Evolutionary conservation across 352 stramenopile genomes (phyloP).

Genomic region (Discostella stelligera): DNA sequence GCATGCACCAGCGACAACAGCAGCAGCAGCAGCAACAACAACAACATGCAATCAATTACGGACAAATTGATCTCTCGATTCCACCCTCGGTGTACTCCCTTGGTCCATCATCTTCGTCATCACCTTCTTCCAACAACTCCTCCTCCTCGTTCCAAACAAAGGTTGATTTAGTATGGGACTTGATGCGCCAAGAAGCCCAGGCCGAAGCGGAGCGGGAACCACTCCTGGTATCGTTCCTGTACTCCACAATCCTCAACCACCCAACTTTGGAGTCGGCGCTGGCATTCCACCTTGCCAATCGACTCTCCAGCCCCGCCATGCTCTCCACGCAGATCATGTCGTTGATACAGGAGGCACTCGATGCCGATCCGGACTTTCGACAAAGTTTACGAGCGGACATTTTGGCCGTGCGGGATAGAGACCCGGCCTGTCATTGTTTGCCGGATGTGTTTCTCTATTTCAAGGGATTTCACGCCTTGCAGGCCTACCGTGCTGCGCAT

Average conservation of each 20-base stretch:
- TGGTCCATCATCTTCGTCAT: neutral
- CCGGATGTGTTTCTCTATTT: slow-evolving; percentile 80
- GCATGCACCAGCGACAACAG: no score
- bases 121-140: neutral
- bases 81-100: slow-evolving; percentile 54
- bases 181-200: slow-evolving; percentile 65
- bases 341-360: slow-evolving; percentile 62
- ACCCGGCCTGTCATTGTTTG: slow-evolving; percentile 71
- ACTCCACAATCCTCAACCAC: slow-evolving; percentile 84
- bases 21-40: neutral
- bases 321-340: slow-evolving; percentile 76
- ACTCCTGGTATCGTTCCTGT: slow-evolving; percentile 82
- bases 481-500: slow-evolving; percentile 69
- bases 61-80: slow-evolving; percentile 66
- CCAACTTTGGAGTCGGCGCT: slow-evolving; percentile 77
- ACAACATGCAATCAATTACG: slow-evolving; percentile 38
- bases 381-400: slow-evolving; percentile 57
- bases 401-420: slow-evolving; percentile 65
- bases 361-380: slow-evolving; percentile 47
- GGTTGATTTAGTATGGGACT: slow-evolving; percentile 64
- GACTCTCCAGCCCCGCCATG: slow-evolving; percentile 64
- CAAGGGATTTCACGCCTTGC: slow-evolving; percentile 77
- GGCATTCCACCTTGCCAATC: slow-evolving; percentile 82
- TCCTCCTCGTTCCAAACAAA: slow-evolving; percentile 35
- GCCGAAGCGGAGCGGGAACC: slow-evolving; percentile 72